Percentiles rank a stretch among this genome's conserved stretches.
Evolutionary conservation across 1,284 basidiomycete genomes (phyloP).

Genomic region (Leccinum pachyderme): DNA sequence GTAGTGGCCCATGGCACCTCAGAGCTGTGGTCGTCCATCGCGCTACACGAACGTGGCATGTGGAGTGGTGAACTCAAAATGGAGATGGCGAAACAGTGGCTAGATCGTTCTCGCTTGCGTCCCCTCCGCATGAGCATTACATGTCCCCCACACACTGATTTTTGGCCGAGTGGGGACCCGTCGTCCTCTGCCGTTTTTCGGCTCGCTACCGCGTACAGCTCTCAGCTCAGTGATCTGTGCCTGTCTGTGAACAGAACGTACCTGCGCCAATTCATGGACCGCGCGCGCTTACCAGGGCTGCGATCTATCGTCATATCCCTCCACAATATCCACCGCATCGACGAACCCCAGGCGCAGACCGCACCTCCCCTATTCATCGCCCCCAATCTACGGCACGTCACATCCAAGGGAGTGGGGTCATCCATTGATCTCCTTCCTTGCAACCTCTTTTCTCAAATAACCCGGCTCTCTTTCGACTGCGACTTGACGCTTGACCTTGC

Average conservation of each 20-base stretch:
- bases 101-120: slow-evolving; percentile 19
- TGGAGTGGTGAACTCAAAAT: slow-evolving; percentile 31
- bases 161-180: slow-evolving; percentile 6
- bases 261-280: slow-evolving; percentile 18
- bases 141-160: slow-evolving; percentile 22
- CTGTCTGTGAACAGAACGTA: slow-evolving; percentile 21
- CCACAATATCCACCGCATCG: slow-evolving; percentile 9
- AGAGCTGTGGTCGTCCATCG: slow-evolving; percentile 31
- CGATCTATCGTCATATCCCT: slow-evolving; percentile 20
- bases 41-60: slow-evolving; percentile 25
- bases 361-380: slow-evolving; percentile 5
- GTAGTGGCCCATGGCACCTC: slow-evolving; percentile 26
- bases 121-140: slow-evolving; percentile 26
- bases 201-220: slow-evolving; percentile 21
- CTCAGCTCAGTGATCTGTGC: slow-evolving; percentile 20
- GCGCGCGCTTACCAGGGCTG: slow-evolving; percentile 13
- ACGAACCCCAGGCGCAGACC: slow-evolving; percentile 2
- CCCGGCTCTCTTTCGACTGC: slow-evolving; percentile 27
- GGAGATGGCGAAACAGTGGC: slow-evolving; percentile 25
- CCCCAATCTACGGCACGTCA: slow-evolving; percentile 18
- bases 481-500: slow-evolving; percentile 16
- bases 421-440: slow-evolving; percentile 19
- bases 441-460: slow-evolving; percentile 19
- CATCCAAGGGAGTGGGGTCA: slow-evolving; percentile 15
- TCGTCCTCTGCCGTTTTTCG: slow-evolving; percentile 22